These are phyloP conservation scores for Pyrenophora teres DNA, from an alignment of 2,329 filamentous ascomycete species.

Conservation along the genomic window DNA sequence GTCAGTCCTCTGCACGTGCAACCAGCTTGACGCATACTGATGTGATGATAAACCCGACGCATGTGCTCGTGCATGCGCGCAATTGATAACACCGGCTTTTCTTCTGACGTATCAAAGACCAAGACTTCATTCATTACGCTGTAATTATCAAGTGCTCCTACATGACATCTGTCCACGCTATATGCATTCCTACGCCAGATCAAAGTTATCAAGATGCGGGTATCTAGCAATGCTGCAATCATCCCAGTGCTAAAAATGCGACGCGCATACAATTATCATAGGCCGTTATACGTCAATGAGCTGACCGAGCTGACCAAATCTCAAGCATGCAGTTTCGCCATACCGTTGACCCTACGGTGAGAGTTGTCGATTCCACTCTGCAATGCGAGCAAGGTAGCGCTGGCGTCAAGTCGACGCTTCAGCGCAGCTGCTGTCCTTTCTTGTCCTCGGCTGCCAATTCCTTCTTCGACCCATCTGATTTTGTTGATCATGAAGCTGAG, in stretches of 20 bases:
- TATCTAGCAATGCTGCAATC: conserved; percentile 47
- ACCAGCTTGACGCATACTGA: background rate
- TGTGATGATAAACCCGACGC: too few relatives aligned
- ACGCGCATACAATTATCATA: conserved; percentile 12
- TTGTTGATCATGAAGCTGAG: conserved; percentile 85
- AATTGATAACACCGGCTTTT: background rate
- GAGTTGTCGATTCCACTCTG: conserved; percentile 34
- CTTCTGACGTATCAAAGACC: too few relatives aligned
- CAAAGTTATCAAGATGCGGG: conserved; percentile 40
- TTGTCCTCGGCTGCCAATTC: conserved; percentile 50
- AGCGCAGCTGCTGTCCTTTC: conserved; percentile 45
- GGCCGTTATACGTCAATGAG: conserved; percentile 20
- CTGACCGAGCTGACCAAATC: conserved; percentile 4
- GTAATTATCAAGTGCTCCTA: background rate
- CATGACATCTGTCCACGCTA: conserved; percentile 8
- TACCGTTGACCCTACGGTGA: conserved; percentile 27
- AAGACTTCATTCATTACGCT: too few relatives aligned
- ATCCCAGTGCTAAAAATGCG: conserved; percentile 28
- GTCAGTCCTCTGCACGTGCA: conserved; percentile 19
- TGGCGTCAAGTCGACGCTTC: conserved; percentile 45
- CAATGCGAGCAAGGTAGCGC: conserved; percentile 41
- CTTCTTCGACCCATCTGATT: conserved; percentile 85
- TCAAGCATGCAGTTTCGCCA: conserved; percentile 37
- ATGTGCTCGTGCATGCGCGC: background rate
- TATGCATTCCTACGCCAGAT: conserved; percentile 15